phyloP scores from a whole-genome alignment of 164 flowering plant genomes.

The Magnolia changhungtana region DNA sequence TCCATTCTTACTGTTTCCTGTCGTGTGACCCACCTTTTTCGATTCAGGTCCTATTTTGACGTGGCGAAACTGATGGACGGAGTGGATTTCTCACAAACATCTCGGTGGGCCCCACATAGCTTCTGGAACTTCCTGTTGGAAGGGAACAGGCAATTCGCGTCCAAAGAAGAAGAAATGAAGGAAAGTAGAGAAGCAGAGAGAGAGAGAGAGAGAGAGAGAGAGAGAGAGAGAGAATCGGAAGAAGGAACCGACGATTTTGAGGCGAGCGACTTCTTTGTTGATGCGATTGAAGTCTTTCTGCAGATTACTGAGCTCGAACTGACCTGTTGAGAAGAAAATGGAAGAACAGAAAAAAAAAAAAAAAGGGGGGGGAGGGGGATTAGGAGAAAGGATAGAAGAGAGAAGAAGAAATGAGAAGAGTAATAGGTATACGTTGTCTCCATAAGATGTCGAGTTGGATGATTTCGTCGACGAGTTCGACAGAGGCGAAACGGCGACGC shows the following conservation, averaged over 20 bases:
- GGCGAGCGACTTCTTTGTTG: slow-evolving; percentile 67
- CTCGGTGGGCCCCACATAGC: too few relatives aligned
- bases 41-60: too few relatives aligned
- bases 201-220: background rate
- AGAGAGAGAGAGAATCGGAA: background rate
- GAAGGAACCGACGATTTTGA: slow-evolving; percentile 56
- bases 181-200: background rate
- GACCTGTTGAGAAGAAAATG: slow-evolving; percentile 40
- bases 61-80: too few relatives aligned
- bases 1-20: too few relatives aligned
- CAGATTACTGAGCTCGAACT: slow-evolving; percentile 65
- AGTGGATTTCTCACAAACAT: too few relatives aligned
- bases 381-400: background rate
- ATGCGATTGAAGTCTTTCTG: slow-evolving; percentile 69
- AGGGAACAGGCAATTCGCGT: too few relatives aligned
- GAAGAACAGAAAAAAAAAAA: background rate
- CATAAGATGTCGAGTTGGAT: slow-evolving; percentile 74
- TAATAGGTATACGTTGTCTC: slow-evolving; percentile 54
- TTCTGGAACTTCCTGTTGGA: too few relatives aligned
- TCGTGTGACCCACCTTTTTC: too few relatives aligned
- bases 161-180: too few relatives aligned
- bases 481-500: slow-evolving; percentile 71
- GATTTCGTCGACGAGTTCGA: slow-evolving; percentile 73
- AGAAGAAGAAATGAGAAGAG: background rate
- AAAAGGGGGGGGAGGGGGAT: background rate